A percentile compares a stretch with the other conserved stretches of the same genome.
These are phyloP conservation scores for Alternaria ethzedia DNA, from an alignment of 2,329 filamentous ascomycete genomes.

Conservation along the genomic window DNA sequence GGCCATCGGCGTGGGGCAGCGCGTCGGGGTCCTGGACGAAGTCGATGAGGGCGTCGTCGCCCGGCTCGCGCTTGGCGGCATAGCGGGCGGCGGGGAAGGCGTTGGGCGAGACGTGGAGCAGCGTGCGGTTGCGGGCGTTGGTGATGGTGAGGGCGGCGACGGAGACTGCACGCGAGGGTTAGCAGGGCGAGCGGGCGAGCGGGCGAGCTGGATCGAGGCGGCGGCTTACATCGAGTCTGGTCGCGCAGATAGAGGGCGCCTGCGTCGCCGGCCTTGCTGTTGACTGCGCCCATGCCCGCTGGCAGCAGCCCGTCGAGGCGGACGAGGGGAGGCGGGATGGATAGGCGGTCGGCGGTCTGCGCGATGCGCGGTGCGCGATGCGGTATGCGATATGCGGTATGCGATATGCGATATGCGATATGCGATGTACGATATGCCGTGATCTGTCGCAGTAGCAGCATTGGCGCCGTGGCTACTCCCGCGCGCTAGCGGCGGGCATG, in stretches of 20 bases:
- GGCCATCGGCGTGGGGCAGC: slow-evolving; percentile 35
- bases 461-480: background rate
- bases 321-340: background rate
- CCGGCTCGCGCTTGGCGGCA: slow-evolving; percentile 71
- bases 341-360: background rate
- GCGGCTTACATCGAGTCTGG: slow-evolving; percentile 79
- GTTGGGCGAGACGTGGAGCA: slow-evolving; percentile 83
- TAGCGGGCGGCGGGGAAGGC: slow-evolving; percentile 83
- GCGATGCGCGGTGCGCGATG: background rate
- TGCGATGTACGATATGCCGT: background rate
- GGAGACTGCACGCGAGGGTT: slow-evolving; percentile 67
- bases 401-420: background rate
- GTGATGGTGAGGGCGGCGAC: slow-evolving; percentile 83
- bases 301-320: slow-evolving; percentile 13
- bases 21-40: slow-evolving; percentile 91
- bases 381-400: background rate
- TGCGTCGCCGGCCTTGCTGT: slow-evolving; percentile 82
- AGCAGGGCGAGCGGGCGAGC: slow-evolving; percentile 16
- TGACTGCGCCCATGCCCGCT: slow-evolving; percentile 82
- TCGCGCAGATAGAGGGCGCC: slow-evolving; percentile 83
- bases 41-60: slow-evolving; percentile 80
- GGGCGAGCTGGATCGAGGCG: background rate
- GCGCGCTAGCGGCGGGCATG: background rate
- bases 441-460: background rate
- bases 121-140: slow-evolving; percentile 76